These are phyloP conservation scores for Xylariaceae sp. DNA, from an alignment of 2,329 filamentous ascomycete genomes.

Conservation along the genomic window DNA sequence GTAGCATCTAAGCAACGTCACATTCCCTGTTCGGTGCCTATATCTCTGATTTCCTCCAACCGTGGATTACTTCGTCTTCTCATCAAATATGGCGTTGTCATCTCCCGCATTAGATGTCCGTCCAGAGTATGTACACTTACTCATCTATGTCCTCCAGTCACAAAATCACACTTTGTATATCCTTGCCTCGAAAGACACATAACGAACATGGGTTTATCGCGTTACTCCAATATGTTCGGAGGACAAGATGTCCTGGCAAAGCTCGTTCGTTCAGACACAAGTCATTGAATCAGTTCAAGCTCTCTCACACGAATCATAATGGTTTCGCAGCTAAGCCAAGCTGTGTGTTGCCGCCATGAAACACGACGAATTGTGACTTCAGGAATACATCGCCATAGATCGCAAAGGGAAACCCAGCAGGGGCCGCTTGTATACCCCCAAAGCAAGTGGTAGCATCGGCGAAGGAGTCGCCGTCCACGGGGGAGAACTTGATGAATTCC, in stretches of 20 bases:
- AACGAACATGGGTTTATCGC: neutral
- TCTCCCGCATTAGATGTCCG: neutral
- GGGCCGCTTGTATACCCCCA: constrained; percentile 67
- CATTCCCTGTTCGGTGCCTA: neutral
- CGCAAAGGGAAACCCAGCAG: constrained; percentile 59
- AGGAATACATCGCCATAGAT: constrained; percentile 76
- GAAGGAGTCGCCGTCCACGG: constrained; percentile 55
- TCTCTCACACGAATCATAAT: constrained; percentile 11
- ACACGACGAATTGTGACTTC: constrained; percentile 72
- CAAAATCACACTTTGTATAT: constrained; percentile 2
- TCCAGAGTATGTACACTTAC: neutral
- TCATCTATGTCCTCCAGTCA: neutral
- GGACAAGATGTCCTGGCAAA: neutral
- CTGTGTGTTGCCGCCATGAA: constrained; percentile 54
- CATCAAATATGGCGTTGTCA: neutral
- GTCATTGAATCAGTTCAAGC: neutral
- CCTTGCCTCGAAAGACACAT: constrained; percentile 10
- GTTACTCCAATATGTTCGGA: neutral
- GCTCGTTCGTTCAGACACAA: too few relatives aligned
- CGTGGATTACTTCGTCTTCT: neutral
- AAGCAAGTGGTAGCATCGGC: constrained; percentile 62
- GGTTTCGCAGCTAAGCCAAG: constrained; percentile 55
- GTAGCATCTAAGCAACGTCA: too few relatives aligned
- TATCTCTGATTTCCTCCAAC: neutral
- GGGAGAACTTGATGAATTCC: constrained; percentile 52